Conservation (phyloP, 1,139 yeast genomes). For the Sugiyamaella sp. region DNA sequence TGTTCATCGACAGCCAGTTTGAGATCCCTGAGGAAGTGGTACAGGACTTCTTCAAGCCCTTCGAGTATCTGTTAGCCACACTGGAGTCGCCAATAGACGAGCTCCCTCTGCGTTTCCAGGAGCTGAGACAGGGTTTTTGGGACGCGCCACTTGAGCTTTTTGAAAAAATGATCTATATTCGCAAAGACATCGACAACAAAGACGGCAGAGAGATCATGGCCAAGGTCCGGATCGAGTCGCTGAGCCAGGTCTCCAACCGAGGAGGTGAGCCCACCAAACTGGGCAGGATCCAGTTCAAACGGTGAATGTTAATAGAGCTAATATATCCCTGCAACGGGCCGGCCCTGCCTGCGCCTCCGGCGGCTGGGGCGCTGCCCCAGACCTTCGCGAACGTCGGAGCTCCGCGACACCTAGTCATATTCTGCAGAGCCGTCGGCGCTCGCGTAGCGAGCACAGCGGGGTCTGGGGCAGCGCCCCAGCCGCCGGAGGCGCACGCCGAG, state of each 20-base stretch:
- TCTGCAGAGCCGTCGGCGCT: no score
- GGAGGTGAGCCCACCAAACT: conserved; percentile 32
- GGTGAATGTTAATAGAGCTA: neutral
- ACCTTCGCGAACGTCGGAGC: no score
- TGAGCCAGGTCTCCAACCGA: conserved; percentile 33
- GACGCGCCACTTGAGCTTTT: conserved; percentile 50
- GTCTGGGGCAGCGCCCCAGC: neutral
- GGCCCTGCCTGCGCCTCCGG: no score
- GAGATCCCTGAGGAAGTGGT: conserved; percentile 43
- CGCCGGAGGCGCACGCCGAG: neutral
- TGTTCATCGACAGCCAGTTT: conserved; percentile 56
- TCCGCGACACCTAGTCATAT: no score
- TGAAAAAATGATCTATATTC: conserved; percentile 43
- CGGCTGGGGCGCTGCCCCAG: no score
- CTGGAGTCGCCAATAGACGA: conserved; percentile 57
- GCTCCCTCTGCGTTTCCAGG: conserved; percentile 60
- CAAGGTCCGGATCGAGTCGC: conserved; percentile 39
- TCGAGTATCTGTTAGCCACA: conserved; percentile 74
- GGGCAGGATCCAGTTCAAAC: conserved; percentile 29
- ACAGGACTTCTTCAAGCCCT: conserved; percentile 57
- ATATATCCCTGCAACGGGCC: no score
- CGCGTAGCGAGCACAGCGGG: neutral
- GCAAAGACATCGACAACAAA: conserved; percentile 44
- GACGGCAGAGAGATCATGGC: conserved; percentile 41
- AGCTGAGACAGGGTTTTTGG: conserved; percentile 69